These are phyloP conservation scores for Pezicula rhizophila DNA, from an alignment of 2,329 filamentous ascomycete genomes.

Conservation along the genomic window DNA sequence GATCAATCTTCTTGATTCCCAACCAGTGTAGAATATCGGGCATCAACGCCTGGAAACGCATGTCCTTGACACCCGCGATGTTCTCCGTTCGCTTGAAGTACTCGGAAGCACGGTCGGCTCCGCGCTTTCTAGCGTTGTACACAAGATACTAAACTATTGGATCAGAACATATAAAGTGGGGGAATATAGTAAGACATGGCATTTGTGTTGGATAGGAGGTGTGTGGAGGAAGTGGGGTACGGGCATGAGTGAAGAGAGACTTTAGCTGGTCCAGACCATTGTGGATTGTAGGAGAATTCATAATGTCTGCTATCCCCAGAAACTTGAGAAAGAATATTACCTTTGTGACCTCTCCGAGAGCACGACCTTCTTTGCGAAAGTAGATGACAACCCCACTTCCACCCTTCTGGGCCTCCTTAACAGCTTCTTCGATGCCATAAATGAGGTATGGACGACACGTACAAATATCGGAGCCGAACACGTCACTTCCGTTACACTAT, in stretches of 20 bases:
- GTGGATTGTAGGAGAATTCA: constrained; percentile 80
- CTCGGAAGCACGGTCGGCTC: constrained; percentile 74
- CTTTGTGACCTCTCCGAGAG: constrained; percentile 73
- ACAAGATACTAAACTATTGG: constrained; percentile 37
- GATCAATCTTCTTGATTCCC: constrained; percentile 95
- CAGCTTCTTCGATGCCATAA: constrained; percentile 94
- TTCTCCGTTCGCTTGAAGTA: constrained; percentile 98
- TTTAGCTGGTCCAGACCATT: constrained; percentile 76
- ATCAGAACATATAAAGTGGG: constrained; percentile 13
- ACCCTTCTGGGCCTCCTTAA: constrained; percentile 92
- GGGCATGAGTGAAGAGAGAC: constrained; percentile 65
- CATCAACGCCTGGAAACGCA: constrained; percentile 98
- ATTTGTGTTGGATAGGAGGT: constrained; percentile 4
- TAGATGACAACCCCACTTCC: constrained; percentile 96
- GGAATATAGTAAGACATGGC: constrained; percentile 11
- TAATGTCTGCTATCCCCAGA: constrained; percentile 72
- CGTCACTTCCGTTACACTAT: constrained; percentile 89
- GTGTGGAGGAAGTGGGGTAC: constrained; percentile 85
- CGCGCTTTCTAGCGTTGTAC: constrained; percentile 77
- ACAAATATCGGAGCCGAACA: constrained; percentile 97
- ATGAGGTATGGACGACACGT: constrained; percentile 94
- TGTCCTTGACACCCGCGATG: constrained; percentile 91
- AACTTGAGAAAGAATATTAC: constrained; percentile 44
- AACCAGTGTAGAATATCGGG: constrained; percentile 97
- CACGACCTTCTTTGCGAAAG: constrained; percentile 94